Base-by-base conservation (phyloP, 2,329 filamentous ascomycete genomes). In the Lizonia empirigonia region DNA sequence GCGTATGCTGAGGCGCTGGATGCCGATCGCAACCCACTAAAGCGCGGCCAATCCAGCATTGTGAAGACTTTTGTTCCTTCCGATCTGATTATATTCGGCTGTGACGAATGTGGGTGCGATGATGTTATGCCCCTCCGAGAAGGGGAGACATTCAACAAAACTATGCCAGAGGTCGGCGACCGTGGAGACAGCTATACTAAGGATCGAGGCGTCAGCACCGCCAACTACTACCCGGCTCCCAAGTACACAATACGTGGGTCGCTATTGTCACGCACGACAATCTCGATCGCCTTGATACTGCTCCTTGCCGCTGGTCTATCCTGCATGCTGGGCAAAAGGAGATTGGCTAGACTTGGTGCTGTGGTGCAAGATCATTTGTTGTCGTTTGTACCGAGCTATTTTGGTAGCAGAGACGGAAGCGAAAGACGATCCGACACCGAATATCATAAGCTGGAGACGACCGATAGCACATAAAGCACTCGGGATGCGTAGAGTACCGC, bases 31-130 rank as follows among this genome's bases (percentile, higher is more conserved):
- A 45, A 41, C 33, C 30, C 30, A 18, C 26, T 51, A 23, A 45
- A 51, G 30, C 35, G 30, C n/a, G 48, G 48, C 18, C 22, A 9
- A 4, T 51, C 35, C 12, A 45, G 48, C 24, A 45, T 51, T 7
- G 40, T 51, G 10, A 45, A 51, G 41, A 51, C 35, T 12, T 51
- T 51, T 12, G 48, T 51, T 12, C 41, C 48, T 36, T 51, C 48
- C 5, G 48, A 41, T 7, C 7, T 45, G 23, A 51, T 51, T 5
- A 35, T 35, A 10, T 22, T 13, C 8, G 41, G 48, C 26, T 40
- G 48, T 23, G 30, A 51, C 16, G 35, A 40, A n/a, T 41, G 48
- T 36, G 40, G 48, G 12, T 51, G 48, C 30, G 48, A 40, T 19
- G 41, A 51, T 24, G 19, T 51, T 24, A 7, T 41, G 20, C 35